These are phyloP conservation scores for Plantago elongata DNA, from an alignment of 257 asterid genomes.

Conservation along the genomic window DNA sequence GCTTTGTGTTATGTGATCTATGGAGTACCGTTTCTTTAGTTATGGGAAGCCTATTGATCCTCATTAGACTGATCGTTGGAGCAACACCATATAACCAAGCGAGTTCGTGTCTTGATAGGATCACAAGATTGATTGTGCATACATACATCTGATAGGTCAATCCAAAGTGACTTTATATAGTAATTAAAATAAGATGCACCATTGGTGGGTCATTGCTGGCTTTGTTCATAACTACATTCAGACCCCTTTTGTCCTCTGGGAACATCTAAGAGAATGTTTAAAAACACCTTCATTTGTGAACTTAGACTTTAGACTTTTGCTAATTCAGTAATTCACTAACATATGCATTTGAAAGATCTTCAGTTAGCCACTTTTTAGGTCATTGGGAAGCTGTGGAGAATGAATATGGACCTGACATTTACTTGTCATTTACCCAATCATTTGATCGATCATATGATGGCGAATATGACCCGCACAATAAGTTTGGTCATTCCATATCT, in stretches of 20 bases:
- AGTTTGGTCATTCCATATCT: constrained; percentile 47
- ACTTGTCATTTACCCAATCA: constrained; percentile 57
- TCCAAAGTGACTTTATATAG: constrained; percentile 30
- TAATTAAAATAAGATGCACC: constrained; percentile 22
- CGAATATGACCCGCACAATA: constrained; percentile 29
- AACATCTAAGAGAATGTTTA: constrained; percentile 18
- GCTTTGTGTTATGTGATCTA: too few relatives aligned
- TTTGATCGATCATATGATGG: constrained; percentile 54
- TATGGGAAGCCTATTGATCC: too few relatives aligned
- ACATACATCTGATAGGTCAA: too few relatives aligned
- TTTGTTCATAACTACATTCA: constrained; percentile 23
- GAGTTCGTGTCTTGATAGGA: too few relatives aligned
- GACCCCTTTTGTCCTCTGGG: constrained; percentile 34
- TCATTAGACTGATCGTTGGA: too few relatives aligned
- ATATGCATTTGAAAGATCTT: constrained; percentile 20
- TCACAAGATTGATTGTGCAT: too few relatives aligned
- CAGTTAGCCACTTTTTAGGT: constrained; percentile 24
- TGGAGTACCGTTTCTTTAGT: too few relatives aligned
- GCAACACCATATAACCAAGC: too few relatives aligned
- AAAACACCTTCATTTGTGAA: neutral
- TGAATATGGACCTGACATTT: constrained; percentile 47
- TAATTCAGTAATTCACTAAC: too few relatives aligned
- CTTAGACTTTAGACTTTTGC: too few relatives aligned
- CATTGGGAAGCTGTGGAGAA: constrained; percentile 33
- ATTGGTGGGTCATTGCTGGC: constrained; percentile 25